phyloP scores from a whole-genome alignment of 1,284 basidiomycete genomes.

The Golubevia sp. region DNA sequence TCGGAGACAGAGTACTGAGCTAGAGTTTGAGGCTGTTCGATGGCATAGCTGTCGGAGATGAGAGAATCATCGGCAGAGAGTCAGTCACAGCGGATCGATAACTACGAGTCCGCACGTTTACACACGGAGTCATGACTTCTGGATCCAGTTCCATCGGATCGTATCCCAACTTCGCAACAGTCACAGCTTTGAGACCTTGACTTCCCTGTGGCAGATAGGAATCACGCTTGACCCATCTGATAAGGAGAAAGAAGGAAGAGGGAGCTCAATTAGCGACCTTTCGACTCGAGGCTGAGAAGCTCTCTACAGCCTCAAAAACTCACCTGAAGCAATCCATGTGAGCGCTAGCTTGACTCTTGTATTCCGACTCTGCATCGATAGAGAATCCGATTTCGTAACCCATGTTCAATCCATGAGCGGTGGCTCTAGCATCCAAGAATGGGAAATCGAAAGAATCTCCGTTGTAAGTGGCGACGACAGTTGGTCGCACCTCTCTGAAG shows the following conservation, averaged over 20 bases:
- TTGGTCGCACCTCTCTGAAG: conserved; percentile 49
- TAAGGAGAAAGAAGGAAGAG: neutral
- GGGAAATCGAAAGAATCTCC: conserved; percentile 62
- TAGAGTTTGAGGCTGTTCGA: conserved; percentile 58
- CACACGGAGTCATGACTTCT: conserved; percentile 57
- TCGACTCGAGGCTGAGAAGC: no score
- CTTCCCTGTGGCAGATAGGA: conserved; percentile 59
- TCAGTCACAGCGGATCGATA: no score
- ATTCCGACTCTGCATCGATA: conserved; percentile 54
- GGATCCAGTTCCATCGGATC: conserved; percentile 61
- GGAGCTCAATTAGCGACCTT: neutral
- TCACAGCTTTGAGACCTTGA: conserved; percentile 61
- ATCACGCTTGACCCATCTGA: conserved; percentile 58
- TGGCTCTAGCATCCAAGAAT: conserved; percentile 53
- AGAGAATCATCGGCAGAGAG: neutral
- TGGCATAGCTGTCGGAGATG: conserved; percentile 31
- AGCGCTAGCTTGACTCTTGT: conserved; percentile 50
- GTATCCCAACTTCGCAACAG: conserved; percentile 60
- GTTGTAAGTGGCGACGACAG: conserved; percentile 61
- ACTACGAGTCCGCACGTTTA: neutral
- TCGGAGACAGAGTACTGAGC: conserved; percentile 62
- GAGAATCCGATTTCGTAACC: conserved; percentile 57
- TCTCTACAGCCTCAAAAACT: neutral
- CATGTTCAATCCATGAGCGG: conserved; percentile 51
- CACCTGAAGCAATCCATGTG: conserved; percentile 60